Evolutionary conservation across 192 early-diverging fungal genomes (phyloP), one percentile per base, ranked within the genome.

Genomic region (Radiomyces spectabilis): DNA sequence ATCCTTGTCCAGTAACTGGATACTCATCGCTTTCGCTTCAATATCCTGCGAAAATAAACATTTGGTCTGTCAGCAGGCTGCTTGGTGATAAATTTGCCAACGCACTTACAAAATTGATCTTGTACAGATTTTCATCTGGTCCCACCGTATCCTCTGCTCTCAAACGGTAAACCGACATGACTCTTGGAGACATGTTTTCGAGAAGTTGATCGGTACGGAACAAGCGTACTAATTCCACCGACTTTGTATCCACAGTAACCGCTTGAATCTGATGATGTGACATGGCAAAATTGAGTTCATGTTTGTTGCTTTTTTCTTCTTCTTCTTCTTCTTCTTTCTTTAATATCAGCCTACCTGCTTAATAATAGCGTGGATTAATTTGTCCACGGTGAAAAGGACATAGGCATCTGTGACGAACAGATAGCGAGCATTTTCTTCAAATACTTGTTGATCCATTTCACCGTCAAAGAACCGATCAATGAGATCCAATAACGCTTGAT

Each of bases 391-490:
- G 50, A 95, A 87, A 21, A 92, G 76, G 37, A 86, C 61, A 59
- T 95, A 95, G 0, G 90, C 97, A 35, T 90, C 82, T 38, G 89
- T 95, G 15, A 86, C 83, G 70, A 91, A 97, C 67, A 99, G 70
- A 29, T 83, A 79, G 0, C 97, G 85, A 33, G 84, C 70, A 29
- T 76, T 76, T 48, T 99, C 95, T 57, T 99, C 97, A 78, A 89
- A 99, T 50, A 75, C 72, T 30, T 71, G 72, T 19, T 78, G 61
- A 25, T 97, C 94, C 51, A 94, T 66, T 42, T 95, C 87, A 30
- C 83, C 83, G 32, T 83, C 83, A 69, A 97, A 68, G 52, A 92
- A 81, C 51, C 84, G 80, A 61, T 83, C 76, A 29, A 92, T 80
- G 13, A 88, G 51, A 29, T 80, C 79, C 9, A 95, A 63, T 32